Evolutionary conservation across 805 yeast species (phyloP), one percentile per base, ranked within the genome.

Genomic region (Yamadazyma phyllophila): DNA sequence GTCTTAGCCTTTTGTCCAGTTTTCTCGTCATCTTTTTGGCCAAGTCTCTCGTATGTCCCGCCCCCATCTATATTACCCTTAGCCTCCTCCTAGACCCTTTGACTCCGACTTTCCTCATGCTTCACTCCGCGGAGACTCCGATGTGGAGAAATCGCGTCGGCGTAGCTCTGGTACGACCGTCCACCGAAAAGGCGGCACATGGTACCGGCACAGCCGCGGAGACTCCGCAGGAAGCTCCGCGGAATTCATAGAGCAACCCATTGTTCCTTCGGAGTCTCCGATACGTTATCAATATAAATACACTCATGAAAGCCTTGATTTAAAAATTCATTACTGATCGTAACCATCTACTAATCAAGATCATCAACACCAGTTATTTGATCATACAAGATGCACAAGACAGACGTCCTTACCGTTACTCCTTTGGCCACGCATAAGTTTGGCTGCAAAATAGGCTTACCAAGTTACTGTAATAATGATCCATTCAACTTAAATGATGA

Each of bases 361-460:
- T 11, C 9, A 11, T 4, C 31, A 36, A n/a, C 4, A 36, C 29
- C 8, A 5, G 20, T 20, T 14, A 7, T 17, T 20, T 20, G 24
- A 20, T 20, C 24, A 20, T 20, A 20, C 6, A 24, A 20, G 15
- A 37, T 37, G 40, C 61, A 52, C 36, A 29, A 30, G 11, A 50
- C 56, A 27, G 61, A 59, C 13, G 26, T 47, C n/a, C 29, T 61
- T 24, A 30, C 41, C 7, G 69, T 78, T 27, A 64, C 67, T 11
- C 84, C 86, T 13, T 65, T 81, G 8, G 63, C 59, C 33, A 67
- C 66, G 41, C 65, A 76, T 26, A 81, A 83, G 20, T 76, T 88
- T 54, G 96, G 96, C 36, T 92, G 94, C 44, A 65, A 67, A 11
- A 69, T 89, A 39, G 66, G 62, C 6, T 66, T 88, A 35, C 96